Base-by-base conservation (phyloP, 495 filamentous ascomycete species). In the Lasiosphaeria hispida region DNA sequence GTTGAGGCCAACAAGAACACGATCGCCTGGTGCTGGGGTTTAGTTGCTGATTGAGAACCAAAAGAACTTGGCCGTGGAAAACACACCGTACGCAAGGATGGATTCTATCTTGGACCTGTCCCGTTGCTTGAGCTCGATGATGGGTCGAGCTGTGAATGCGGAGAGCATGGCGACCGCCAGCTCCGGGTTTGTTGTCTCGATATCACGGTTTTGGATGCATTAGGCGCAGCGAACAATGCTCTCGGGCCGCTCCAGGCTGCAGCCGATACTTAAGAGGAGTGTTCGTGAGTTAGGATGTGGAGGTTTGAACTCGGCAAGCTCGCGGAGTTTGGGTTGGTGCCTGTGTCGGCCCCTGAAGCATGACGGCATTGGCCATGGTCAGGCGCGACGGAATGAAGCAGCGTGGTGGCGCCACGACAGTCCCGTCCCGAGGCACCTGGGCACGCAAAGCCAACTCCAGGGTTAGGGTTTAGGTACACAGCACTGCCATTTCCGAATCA, bases 91-190 rank as follows among this genome's bases (percentile, higher is more conserved):
- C 59, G 94, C 89, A 38, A 97, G 81, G 55, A 97, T 87, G 5
- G 89, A 90, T 73, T 97, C 93, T 70, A 99, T 96, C 80, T 85
- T 90, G 47, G 89, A 95, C 76, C 92, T 96, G 81, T 97, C 94
- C 67, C 91, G 86, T 67, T 85, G 85, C 75, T 88, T 92, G 59
- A 99, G 87, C 87, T 99, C 94, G 79, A 97, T 87, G 66, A 97
- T 89, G 60, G 95, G 89, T 69, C 89, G 89, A 80, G 94, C 91
- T 62, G 87, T 93, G 77, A 99, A 98, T 72, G 95, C 93, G 76
- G 94, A 96, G 74, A 97, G 86, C 94, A 98, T 98, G 77, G 79
- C 79, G 68, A 59, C 59, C 59, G 62, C 69, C 67, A 65, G 68
- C 68, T 53, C 66, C 33, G 33, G 44, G 42, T 15, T 60, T 34